phyloP scores from a whole-genome alignment of 768 basidiomycete species.

The Tulasnella sp. region DNA sequence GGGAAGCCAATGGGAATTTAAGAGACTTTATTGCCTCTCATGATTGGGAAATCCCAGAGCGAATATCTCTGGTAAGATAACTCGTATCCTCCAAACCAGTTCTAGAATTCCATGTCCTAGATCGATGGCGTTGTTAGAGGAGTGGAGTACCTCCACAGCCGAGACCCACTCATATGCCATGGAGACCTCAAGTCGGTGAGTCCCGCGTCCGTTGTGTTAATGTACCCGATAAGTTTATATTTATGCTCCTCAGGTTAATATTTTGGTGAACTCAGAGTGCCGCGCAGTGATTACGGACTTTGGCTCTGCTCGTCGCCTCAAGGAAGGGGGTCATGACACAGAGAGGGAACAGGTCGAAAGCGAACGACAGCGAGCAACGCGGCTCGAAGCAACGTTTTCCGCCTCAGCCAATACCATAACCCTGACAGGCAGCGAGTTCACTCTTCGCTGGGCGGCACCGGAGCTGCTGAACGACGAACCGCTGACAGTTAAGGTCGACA shows the following conservation, averaged over 20 bases:
- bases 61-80: not conserved
- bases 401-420: not conserved
- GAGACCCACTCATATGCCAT: not conserved
- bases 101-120: not conserved
- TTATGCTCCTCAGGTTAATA: not conserved
- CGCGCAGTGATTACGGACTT: not conserved
- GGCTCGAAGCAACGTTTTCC: not conserved
- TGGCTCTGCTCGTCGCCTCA: not conserved
- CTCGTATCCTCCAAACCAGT: too few relatives aligned
- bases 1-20: not conserved
- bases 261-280: not conserved
- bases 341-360: not conserved
- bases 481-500: not conserved
- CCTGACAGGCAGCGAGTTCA: not conserved
- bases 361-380: not conserved
- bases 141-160: not conserved
- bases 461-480: not conserved
- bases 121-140: not conserved
- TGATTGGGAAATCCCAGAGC: not conserved
- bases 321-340: not conserved
- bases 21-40: not conserved
- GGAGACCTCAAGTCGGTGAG: not conserved
- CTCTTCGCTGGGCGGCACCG: not conserved
- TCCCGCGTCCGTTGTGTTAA: not conserved
- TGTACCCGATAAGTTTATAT: not conserved